phyloP scores from a whole-genome alignment of 2,329 filamentous ascomycete genomes.

The Nemania sp. region DNA sequence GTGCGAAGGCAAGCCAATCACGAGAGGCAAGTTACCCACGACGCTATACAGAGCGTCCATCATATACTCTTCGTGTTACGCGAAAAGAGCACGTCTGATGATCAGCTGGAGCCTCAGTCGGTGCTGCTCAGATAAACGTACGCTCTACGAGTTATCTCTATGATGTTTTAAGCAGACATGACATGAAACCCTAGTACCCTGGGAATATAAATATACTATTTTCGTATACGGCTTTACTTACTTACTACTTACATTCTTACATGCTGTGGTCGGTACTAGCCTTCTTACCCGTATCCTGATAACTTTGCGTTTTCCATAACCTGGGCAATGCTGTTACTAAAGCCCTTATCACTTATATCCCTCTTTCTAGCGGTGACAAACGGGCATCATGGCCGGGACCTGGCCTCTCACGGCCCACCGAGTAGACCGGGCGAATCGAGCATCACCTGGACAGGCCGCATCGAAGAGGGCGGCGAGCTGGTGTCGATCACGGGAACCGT shows the following conservation, averaged over 20 bases:
- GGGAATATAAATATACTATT: not conserved
- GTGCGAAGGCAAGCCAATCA: not conserved
- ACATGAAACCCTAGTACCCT: not conserved
- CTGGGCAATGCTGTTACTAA: not conserved
- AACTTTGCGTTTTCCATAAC: not conserved
- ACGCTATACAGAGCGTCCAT: not conserved
- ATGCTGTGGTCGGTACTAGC: too few species aligned
- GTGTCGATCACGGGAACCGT: slow-evolving; percentile 21
- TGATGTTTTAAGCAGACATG: not conserved
- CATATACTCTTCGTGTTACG: not conserved
- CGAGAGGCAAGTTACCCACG: too few species aligned
- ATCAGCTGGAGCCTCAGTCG: not conserved
- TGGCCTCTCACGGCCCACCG: not conserved
- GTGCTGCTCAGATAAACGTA: too few species aligned
- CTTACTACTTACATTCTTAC: too few species aligned
- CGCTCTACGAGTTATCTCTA: not conserved
- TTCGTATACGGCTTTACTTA: too few species aligned
- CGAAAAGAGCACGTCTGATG: not conserved
- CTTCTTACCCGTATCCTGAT: too few species aligned
- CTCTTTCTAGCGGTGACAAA: not conserved
- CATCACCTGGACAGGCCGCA: slow-evolving; percentile 22
- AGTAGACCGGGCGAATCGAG: not conserved
- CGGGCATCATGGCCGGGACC: not conserved
- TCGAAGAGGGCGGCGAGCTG: not conserved
- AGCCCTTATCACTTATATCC: not conserved